phyloP scores from a whole-genome alignment of 495 filamentous ascomycete genomes.

The Aspergillus homomorphus region DNA sequence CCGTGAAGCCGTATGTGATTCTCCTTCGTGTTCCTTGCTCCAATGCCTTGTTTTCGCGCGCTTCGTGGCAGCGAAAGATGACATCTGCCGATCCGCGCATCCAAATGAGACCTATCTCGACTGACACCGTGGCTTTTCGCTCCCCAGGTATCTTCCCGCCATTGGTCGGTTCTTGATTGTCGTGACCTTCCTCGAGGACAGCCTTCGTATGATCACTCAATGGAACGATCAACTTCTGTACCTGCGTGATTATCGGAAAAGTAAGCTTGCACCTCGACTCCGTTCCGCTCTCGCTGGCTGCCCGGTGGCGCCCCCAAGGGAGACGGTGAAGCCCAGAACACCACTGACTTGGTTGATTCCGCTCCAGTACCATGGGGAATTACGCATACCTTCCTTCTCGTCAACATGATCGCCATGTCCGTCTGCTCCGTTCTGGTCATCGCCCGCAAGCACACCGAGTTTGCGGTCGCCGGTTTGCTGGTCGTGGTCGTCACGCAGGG shows the following conservation, averaged over 20 bases:
- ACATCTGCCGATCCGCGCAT: slow-evolving; percentile 13
- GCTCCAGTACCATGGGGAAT: slow-evolving; percentile 77
- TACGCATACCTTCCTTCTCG: slow-evolving; percentile 88
- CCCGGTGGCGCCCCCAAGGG: not conserved
- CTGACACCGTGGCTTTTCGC: slow-evolving; percentile 36
- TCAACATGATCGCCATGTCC: slow-evolving; percentile 88
- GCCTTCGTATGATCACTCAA: slow-evolving; percentile 93
- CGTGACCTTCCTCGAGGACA: slow-evolving; percentile 97
- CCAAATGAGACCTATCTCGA: slow-evolving; percentile 19
- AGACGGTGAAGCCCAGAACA: not conserved
- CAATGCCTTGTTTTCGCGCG: not conserved
- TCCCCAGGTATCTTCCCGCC: slow-evolving; percentile 78
- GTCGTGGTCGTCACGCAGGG: slow-evolving; percentile 94
- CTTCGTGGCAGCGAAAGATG: not conserved
- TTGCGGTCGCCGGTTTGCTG: slow-evolving; percentile 85
- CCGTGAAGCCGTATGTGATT: slow-evolving; percentile 86
- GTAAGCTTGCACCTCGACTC: slow-evolving; percentile 50
- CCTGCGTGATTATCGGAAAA: slow-evolving; percentile 87
- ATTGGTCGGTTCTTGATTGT: slow-evolving; percentile 97
- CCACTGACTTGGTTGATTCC: slow-evolving; percentile 3
- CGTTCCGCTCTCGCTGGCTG: slow-evolving; percentile 7
- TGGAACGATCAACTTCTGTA: slow-evolving; percentile 95
- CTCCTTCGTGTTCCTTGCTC: not conserved
- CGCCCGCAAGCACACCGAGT: slow-evolving; percentile 83
- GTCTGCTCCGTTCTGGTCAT: slow-evolving; percentile 83